Percentiles rank a stretch among this genome's conserved stretches.
Conservation (phyloP, 2,329 filamentous ascomycete genomes). For the Colletotrichum somersetense region DNA sequence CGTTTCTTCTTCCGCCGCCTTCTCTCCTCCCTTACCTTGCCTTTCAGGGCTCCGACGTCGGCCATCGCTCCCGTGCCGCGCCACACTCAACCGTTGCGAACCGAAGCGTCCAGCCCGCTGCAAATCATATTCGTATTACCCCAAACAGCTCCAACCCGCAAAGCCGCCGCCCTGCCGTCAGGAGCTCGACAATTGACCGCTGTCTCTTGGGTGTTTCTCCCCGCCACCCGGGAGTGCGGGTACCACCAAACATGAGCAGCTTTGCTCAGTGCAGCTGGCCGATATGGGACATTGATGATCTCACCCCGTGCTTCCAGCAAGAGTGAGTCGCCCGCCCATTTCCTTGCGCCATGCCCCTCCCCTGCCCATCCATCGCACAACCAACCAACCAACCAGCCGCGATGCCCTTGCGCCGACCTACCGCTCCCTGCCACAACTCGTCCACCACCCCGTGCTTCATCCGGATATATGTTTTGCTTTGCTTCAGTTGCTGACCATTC, state of each 20-base stretch:
- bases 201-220: constrained; percentile 36
- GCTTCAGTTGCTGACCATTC: constrained; percentile 11
- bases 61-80: constrained; percentile 10
- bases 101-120: constrained; percentile 30
- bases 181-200: constrained; percentile 29
- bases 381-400: not conserved
- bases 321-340: constrained; percentile 66
- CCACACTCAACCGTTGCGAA: constrained; percentile 23
- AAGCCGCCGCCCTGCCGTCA: not conserved
- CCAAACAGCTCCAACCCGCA: constrained; percentile 17
- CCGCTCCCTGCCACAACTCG: not conserved
- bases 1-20: not conserved
- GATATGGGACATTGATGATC: constrained; percentile 74
- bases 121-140: constrained; percentile 26
- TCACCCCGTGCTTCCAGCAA: constrained; percentile 72
- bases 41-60: constrained; percentile 27
- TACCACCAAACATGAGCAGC: constrained; percentile 53
- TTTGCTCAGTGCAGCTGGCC: constrained; percentile 69
- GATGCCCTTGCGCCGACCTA: not conserved
- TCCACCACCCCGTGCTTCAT: too few species aligned
- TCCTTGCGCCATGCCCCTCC: constrained; percentile 14
- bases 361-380: constrained; percentile 17
- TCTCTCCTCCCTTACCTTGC: not conserved
- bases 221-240: constrained; percentile 36
- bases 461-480: not conserved